Conservation (phyloP, 345 rosid genomes). For the Stellera chamaejasme region DNA sequence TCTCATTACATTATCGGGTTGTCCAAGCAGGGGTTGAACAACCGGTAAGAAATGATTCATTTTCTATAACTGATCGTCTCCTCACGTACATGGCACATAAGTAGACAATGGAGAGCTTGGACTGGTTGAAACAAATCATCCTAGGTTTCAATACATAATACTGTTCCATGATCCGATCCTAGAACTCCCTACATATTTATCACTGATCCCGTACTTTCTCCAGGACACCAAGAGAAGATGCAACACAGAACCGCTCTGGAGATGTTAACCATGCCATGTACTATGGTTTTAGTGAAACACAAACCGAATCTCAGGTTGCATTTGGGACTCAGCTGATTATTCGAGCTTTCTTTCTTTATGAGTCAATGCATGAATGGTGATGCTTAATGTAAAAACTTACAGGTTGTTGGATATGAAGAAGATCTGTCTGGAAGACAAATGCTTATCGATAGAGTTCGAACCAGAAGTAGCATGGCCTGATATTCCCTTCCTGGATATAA, state of each 20-base stretch:
- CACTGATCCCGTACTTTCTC: slow-evolving; percentile 4
- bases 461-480: slow-evolving; percentile 63
- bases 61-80: not conserved
- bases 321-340: not conserved
- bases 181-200: not conserved
- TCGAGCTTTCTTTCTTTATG: not conserved
- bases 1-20: slow-evolving; percentile 54
- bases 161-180: not conserved
- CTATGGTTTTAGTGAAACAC: slow-evolving; percentile 86
- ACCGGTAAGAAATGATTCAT: slow-evolving; percentile 25
- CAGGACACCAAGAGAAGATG: slow-evolving; percentile 45
- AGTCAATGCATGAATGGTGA: not conserved
- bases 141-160: slow-evolving; percentile 5
- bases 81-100: slow-evolving; percentile 1
- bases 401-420: slow-evolving; percentile 94
- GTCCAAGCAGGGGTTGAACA: slow-evolving; percentile 60
- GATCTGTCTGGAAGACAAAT: slow-evolving; percentile 92
- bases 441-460: slow-evolving; percentile 91
- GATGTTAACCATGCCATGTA: slow-evolving; percentile 30
- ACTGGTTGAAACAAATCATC: not conserved
- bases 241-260: slow-evolving; percentile 22
- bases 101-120: not conserved
- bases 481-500: not conserved
- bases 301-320: slow-evolving; percentile 89
- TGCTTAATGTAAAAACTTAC: slow-evolving; percentile 16